phyloP scores from a whole-genome alignment of 768 basidiomycete species.

The Leccinum rimulosum region DNA sequence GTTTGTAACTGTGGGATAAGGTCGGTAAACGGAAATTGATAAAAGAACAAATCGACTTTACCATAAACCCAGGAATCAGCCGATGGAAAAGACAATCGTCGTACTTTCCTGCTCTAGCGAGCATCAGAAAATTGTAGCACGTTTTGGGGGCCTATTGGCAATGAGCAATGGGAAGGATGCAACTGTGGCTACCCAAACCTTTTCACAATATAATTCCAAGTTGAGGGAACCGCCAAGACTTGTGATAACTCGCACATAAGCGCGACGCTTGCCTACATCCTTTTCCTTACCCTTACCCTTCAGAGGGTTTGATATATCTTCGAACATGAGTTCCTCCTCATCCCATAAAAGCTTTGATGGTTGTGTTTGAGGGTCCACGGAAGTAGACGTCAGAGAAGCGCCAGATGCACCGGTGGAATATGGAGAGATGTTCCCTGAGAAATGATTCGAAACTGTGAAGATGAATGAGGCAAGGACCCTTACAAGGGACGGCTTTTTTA shows the following conservation, averaged over 20 bases:
- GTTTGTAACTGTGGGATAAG: slow-evolving; percentile 76
- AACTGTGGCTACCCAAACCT: slow-evolving; percentile 42
- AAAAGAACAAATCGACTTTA: slow-evolving; percentile 30
- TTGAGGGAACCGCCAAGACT: slow-evolving; percentile 88
- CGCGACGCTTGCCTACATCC: slow-evolving; percentile 85
- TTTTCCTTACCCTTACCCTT: slow-evolving; percentile 93
- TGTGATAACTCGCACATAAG: slow-evolving; percentile 94
- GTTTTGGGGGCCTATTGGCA: slow-evolving; percentile 84
- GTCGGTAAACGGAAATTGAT: not conserved
- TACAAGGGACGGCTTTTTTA: slow-evolving; percentile 69
- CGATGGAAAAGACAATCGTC: slow-evolving; percentile 89
- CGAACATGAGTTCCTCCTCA: slow-evolving; percentile 99
- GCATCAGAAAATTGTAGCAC: slow-evolving; percentile 96
- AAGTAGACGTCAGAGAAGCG: slow-evolving; percentile 91
- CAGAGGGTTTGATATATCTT: slow-evolving; percentile 75
- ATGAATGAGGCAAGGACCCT: slow-evolving; percentile 18
- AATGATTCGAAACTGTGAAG: slow-evolving; percentile 1
- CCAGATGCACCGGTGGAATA: slow-evolving; percentile 88
- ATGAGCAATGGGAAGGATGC: not conserved
- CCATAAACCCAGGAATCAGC: slow-evolving; percentile 94
- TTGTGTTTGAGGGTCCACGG: slow-evolving; percentile 69
- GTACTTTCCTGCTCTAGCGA: slow-evolving; percentile 89
- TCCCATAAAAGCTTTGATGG: slow-evolving; percentile 89
- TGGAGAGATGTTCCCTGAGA: slow-evolving; percentile 83
- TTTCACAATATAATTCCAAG: slow-evolving; percentile 84